A percentile compares a stretch with the other conserved stretches of the same genome.
Evolutionary conservation across 2,329 filamentous ascomycete genomes (phyloP).

Genomic region (Ampelomyces quisqualis): DNA sequence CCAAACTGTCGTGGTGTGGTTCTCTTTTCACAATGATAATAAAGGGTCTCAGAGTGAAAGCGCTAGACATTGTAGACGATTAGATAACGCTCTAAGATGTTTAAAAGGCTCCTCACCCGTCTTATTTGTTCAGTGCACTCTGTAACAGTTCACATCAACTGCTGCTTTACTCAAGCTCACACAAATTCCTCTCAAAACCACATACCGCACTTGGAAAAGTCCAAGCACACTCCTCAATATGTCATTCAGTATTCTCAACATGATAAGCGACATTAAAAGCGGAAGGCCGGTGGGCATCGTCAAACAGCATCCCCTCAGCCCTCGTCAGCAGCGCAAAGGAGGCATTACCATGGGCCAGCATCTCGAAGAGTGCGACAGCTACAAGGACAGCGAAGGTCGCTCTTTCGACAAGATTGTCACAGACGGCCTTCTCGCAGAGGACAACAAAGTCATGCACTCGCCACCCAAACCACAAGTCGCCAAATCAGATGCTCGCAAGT

Average conservation of each 20-base stretch:
- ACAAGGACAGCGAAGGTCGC: neutral
- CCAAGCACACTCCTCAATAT: neutral
- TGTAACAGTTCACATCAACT: neutral
- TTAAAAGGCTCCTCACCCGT: no score
- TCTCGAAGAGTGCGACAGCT: slow-evolving; percentile 1
- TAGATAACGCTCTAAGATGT: no score
- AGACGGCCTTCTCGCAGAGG: neutral
- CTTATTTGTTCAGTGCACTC: no score
- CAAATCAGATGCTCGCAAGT: no score
- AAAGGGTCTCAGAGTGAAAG: no score
- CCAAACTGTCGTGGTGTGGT: no score
- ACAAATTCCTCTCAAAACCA: neutral
- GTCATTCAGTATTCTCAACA: neutral
- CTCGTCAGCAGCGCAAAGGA: neutral
- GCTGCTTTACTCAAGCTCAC: neutral
- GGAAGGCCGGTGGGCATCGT: neutral
- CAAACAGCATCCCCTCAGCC: neutral
- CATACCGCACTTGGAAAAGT: neutral
- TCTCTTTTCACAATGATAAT: no score
- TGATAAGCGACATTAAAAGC: neutral
- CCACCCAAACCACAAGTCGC: neutral
- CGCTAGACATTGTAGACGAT: no score
- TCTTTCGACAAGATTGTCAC: neutral
- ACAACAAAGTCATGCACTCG: neutral
- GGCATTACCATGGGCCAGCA: slow-evolving; percentile 3